phyloP scores from a whole-genome alignment of 305 asterid genomes.

The Rubia occidens region DNA sequence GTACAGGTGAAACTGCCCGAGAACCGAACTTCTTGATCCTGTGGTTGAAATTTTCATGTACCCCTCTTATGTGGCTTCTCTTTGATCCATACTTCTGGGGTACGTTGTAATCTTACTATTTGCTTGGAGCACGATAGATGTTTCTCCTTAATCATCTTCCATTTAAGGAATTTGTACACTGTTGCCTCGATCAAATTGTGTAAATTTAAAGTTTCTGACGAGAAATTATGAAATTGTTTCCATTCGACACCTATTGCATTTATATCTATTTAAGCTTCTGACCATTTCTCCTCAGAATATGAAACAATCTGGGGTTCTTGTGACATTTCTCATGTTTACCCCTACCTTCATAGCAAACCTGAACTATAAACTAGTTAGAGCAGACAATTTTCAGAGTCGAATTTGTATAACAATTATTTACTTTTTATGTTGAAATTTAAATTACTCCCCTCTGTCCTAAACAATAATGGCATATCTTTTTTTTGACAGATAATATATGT shows the following conservation, averaged over 20 bases:
- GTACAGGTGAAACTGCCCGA: constrained; percentile 58
- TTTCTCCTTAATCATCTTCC: neutral
- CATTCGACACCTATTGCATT: neutral
- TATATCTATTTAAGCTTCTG: neutral
- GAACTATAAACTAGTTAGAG: too few relatives aligned
- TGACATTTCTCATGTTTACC: neutral
- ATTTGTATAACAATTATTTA: too few relatives aligned
- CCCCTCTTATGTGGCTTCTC: neutral
- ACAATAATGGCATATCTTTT: too few relatives aligned
- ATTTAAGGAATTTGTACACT: neutral
- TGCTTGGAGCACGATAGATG: neutral
- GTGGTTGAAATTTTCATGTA: neutral
- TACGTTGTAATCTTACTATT: neutral
- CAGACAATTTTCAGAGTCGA: too few relatives aligned
- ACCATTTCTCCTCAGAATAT: neutral
- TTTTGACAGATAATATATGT: too few relatives aligned
- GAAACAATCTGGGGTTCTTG: neutral
- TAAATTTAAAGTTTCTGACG: neutral
- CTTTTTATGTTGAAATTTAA: too few relatives aligned
- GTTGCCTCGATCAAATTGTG: neutral
- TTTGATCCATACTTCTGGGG: constrained; percentile 3
- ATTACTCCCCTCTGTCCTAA: too few relatives aligned
- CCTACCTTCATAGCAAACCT: too few relatives aligned
- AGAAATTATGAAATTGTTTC: neutral
- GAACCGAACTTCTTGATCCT: constrained; percentile 25